These are phyloP conservation scores for Camelina laxa DNA, from an alignment of 345 rosid species.

Conservation along the genomic window DNA sequence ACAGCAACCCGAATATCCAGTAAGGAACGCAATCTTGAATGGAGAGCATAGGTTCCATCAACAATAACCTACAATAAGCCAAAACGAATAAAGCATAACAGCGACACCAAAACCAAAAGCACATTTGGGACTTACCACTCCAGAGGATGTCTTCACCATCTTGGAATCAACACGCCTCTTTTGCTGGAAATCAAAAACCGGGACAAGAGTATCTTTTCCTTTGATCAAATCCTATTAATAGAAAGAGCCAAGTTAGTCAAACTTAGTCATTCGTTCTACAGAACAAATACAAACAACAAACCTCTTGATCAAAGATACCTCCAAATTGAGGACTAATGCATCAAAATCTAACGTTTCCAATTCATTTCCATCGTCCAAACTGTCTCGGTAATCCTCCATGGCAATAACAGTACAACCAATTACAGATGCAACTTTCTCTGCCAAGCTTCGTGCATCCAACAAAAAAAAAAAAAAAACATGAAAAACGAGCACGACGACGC, in stretches of 20 bases:
- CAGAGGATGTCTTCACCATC: slow-evolving; percentile 67
- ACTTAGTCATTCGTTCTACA: slow-evolving; percentile 6
- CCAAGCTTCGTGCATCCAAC: slow-evolving; percentile 65
- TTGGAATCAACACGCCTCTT: slow-evolving; percentile 67
- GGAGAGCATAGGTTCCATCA: slow-evolving; percentile 97
- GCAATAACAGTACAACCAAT: slow-evolving; percentile 93
- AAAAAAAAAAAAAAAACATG: slow-evolving; percentile 6
- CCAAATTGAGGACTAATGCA: slow-evolving; percentile 74
- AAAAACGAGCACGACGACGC: slow-evolving; percentile 12
- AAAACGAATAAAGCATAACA: slow-evolving; percentile 12
- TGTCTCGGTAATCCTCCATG: slow-evolving; percentile 93
- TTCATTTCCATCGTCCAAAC: slow-evolving; percentile 84
- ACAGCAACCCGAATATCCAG: slow-evolving; percentile 99
- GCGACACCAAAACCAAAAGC: slow-evolving; percentile 29
- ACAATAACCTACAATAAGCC: slow-evolving; percentile 73
- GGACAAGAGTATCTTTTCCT: slow-evolving; percentile 76
- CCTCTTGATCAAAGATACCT: slow-evolving; percentile 53
- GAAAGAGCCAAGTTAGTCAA: slow-evolving; percentile 31
- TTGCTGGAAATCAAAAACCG: slow-evolving; percentile 89
- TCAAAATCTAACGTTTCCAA: slow-evolving; percentile 90
- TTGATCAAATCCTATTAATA: slow-evolving; percentile 71
- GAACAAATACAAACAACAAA: slow-evolving; percentile 5
- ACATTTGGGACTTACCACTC: slow-evolving; percentile 66
- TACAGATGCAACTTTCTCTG: slow-evolving; percentile 98
- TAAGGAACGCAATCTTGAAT: slow-evolving; percentile 92